These are phyloP conservation scores for Saccharata proteae DNA, from an alignment of 2,329 filamentous ascomycete genomes.

Conservation along the genomic window DNA sequence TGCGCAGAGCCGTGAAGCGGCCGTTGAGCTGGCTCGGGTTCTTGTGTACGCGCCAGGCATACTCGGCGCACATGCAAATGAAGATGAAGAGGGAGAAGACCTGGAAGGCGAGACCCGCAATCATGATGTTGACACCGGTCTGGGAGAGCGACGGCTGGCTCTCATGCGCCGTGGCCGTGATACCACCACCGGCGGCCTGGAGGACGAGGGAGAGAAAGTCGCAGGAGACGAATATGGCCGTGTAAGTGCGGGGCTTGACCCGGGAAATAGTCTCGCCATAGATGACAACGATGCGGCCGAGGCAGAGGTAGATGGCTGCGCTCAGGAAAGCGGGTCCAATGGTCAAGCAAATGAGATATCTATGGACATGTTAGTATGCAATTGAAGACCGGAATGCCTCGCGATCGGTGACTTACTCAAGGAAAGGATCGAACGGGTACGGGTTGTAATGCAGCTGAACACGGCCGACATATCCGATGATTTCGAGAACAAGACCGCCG, in stretches of 20 bases:
- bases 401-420: constrained; percentile 29
- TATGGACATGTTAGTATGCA: constrained; percentile 16
- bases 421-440: constrained; percentile 36
- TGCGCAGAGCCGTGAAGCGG: background rate
- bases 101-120: constrained; percentile 46
- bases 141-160: constrained; percentile 25
- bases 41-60: constrained; percentile 12
- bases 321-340: constrained; percentile 45
- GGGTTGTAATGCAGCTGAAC: constrained; percentile 42
- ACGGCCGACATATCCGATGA: constrained; percentile 44
- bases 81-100: constrained; percentile 42
- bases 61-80: constrained; percentile 28
- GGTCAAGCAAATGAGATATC: constrained; percentile 46
- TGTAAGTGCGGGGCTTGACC: constrained; percentile 32
- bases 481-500: constrained; percentile 38
- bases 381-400: background rate
- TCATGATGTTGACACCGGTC: constrained; percentile 42
- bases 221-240: constrained; percentile 47
- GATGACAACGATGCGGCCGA: constrained; percentile 45
- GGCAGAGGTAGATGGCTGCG: constrained; percentile 43
- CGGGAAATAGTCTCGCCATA: constrained; percentile 32
- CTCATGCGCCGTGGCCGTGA: constrained; percentile 39
- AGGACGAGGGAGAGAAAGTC: constrained; percentile 47
- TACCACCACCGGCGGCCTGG: constrained; percentile 45
- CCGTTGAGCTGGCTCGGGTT: background rate